Percentiles rank a stretch among this genome's conserved stretches.
phyloP scores from a whole-genome alignment of 2,329 filamentous ascomycete species.

The Dothideomycetidae sp. region DNA sequence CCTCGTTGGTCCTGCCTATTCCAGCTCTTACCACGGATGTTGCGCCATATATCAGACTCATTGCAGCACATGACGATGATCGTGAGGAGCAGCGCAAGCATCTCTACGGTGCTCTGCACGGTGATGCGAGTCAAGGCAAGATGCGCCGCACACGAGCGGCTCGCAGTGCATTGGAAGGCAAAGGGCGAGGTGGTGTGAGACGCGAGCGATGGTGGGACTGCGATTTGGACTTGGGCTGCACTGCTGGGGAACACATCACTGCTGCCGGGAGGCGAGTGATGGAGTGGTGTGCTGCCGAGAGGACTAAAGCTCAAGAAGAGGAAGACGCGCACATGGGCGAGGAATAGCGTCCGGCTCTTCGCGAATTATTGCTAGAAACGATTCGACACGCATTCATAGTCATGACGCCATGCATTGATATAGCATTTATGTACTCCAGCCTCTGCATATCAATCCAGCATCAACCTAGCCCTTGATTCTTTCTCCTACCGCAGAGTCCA shows the following conservation, averaged over 20 bases:
- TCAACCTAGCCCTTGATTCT: background rate
- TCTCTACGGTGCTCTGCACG: constrained; percentile 36
- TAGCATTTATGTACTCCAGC: no score
- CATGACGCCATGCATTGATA: no score
- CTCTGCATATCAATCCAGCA: no score
- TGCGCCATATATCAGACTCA: constrained; percentile 78
- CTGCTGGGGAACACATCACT: background rate
- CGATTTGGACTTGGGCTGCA: constrained; percentile 1
- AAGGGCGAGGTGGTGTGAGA: constrained; percentile 5
- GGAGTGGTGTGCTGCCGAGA: no score
- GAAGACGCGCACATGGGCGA: no score
- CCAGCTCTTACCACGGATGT: constrained; percentile 54
- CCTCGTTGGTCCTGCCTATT: constrained; percentile 12
- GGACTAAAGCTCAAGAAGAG: no score
- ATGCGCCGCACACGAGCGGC: constrained; percentile 56
- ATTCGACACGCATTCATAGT: no score
- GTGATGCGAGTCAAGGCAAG: constrained; percentile 7
- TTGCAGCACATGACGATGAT: constrained; percentile 60
- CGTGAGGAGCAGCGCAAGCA: constrained; percentile 54
- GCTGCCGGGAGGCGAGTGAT: background rate
- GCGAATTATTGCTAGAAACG: no score
- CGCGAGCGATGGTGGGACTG: constrained; percentile 19
- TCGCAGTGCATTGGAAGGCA: constrained; percentile 60
- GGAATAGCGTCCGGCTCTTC: no score
- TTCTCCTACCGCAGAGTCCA: constrained; percentile 44